phyloP scores from a whole-genome alignment of 345 rosid species.

The Syzygium aromaticum region DNA sequence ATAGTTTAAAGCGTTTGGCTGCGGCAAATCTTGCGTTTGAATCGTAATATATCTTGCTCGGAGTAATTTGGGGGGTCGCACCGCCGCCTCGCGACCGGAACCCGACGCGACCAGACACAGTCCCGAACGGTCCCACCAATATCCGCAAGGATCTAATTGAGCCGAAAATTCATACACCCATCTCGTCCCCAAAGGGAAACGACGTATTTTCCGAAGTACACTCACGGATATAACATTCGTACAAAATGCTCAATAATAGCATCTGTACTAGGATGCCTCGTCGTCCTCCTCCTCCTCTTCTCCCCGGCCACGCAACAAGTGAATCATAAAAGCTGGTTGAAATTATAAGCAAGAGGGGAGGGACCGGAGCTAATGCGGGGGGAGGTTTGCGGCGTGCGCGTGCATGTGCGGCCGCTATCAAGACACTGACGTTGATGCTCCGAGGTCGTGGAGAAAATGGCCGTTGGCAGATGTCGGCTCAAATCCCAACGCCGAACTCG shows the following conservation, averaged over 20 bases:
- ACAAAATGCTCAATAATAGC: too few relatives aligned
- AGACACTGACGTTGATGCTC: not conserved
- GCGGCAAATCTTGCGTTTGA: not conserved
- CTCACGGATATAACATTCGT: too few relatives aligned
- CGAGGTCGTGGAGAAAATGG: not conserved
- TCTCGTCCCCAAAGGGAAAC: not conserved
- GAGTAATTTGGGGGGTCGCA: not conserved
- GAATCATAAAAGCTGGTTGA: not conserved
- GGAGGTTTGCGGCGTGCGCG: not conserved
- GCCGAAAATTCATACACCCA: not conserved
- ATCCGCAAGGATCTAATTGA: not conserved
- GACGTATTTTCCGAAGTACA: too few relatives aligned
- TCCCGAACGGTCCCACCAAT: too few relatives aligned
- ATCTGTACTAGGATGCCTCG: too few relatives aligned
- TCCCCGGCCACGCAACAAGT: too few relatives aligned
- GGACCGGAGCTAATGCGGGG: not conserved
- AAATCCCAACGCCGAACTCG: not conserved
- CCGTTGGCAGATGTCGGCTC: not conserved
- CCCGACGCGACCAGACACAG: not conserved
- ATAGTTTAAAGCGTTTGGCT: not conserved
- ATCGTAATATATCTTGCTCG: not conserved
- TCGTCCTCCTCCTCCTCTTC: too few relatives aligned
- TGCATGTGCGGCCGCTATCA: not conserved
- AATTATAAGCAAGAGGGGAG: not conserved
- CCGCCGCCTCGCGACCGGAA: rapidly evolving